Evolutionary conservation across 2,329 filamentous ascomycete genomes (phyloP).

Genomic region (Fusarium sp.): DNA sequence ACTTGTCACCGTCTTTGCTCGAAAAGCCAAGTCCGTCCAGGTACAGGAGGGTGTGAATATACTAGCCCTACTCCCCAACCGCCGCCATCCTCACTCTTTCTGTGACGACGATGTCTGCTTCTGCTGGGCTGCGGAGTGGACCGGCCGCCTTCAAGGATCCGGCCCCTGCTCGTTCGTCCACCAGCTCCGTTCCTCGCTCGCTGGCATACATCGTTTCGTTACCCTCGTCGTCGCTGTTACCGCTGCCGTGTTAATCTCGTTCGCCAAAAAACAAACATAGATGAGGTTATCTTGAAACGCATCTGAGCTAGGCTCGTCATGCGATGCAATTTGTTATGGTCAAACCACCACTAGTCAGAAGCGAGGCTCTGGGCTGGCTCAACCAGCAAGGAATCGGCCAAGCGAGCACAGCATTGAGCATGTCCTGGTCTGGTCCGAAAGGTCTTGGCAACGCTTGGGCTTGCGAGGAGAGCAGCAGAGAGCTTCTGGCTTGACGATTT

Average conservation of each 20-base stretch:
- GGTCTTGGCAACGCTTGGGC: slow-evolving; percentile 43
- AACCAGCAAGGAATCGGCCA: slow-evolving; percentile 16
- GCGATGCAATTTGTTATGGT: slow-evolving; percentile 35
- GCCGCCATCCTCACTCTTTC: slow-evolving; percentile 27
- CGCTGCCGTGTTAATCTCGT: slow-evolving; percentile 17
- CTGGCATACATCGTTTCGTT: slow-evolving; percentile 10
- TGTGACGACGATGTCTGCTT: slow-evolving; percentile 28
- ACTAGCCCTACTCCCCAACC: slow-evolving; percentile 3
- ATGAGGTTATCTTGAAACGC: slow-evolving; percentile 37
- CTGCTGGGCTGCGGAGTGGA: slow-evolving; percentile 29
- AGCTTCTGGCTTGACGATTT: slow-evolving; percentile 32
- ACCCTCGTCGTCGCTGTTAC: slow-evolving; percentile 1
- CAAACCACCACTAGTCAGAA: slow-evolving; percentile 23
- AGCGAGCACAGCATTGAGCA: slow-evolving; percentile 37
- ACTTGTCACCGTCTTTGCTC: slow-evolving; percentile 24
- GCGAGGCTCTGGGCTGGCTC: slow-evolving; percentile 17
- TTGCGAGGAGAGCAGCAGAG: slow-evolving; percentile 11
- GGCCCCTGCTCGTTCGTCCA: slow-evolving; percentile 26
- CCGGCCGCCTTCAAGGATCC: slow-evolving; percentile 34
- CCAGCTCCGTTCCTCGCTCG: slow-evolving; percentile 27
- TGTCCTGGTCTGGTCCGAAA: slow-evolving; percentile 33
- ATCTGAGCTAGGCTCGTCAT: slow-evolving; percentile 33
- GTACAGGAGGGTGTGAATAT: not conserved
- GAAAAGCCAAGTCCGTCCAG: slow-evolving; percentile 11
- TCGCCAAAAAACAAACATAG: slow-evolving; percentile 18